A percentile compares a stretch with the other conserved stretches of the same genome.
Evolutionary conservation across 768 basidiomycete species (phyloP).

Genomic region (Trametes villosa): DNA sequence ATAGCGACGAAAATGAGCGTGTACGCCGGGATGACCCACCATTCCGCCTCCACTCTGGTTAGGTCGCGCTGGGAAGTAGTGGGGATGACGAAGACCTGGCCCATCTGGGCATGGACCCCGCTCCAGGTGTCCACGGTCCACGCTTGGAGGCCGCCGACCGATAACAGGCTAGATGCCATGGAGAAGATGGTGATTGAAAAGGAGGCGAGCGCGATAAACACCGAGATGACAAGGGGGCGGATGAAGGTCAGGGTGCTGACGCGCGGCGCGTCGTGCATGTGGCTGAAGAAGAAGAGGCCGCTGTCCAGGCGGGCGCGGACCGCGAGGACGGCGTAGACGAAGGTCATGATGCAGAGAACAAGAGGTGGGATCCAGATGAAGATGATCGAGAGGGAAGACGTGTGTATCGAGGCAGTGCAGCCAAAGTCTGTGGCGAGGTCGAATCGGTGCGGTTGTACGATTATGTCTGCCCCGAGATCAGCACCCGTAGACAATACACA

Average conservation of each 20-base stretch:
- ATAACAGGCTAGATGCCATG: conserved; percentile 20
- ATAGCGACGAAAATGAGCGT: conserved; percentile 20
- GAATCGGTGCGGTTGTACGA: conserved; percentile 44
- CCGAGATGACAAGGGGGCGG: conserved; percentile 27
- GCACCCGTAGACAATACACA: conserved; percentile 34
- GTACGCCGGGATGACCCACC: conserved; percentile 24
- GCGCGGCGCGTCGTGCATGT: conserved; percentile 22
- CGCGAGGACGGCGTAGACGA: conserved; percentile 45
- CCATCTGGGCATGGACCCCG: conserved; percentile 27
- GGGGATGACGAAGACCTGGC: conserved; percentile 24
- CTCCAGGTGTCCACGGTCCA: conserved; percentile 28
- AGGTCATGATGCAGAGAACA: conserved; percentile 35
- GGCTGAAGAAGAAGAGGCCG: conserved; percentile 41
- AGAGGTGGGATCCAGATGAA: conserved; percentile 43
- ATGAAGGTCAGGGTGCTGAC: conserved; percentile 29
- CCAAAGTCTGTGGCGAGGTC: conserved; percentile 39
- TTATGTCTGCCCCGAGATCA: conserved; percentile 43
- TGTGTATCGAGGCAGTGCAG: conserved; percentile 36
- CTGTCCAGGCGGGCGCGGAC: conserved; percentile 44
- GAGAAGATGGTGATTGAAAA: conserved; percentile 23
- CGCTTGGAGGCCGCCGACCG: conserved; percentile 24
- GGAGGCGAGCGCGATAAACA: conserved; percentile 23
- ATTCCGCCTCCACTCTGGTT: conserved; percentile 11
- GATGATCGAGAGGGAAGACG: conserved; percentile 47
- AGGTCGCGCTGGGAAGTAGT: background rate